Conservation (phyloP, 192 early-diverging fungal genomes). For the Coemansia sp. region DNA sequence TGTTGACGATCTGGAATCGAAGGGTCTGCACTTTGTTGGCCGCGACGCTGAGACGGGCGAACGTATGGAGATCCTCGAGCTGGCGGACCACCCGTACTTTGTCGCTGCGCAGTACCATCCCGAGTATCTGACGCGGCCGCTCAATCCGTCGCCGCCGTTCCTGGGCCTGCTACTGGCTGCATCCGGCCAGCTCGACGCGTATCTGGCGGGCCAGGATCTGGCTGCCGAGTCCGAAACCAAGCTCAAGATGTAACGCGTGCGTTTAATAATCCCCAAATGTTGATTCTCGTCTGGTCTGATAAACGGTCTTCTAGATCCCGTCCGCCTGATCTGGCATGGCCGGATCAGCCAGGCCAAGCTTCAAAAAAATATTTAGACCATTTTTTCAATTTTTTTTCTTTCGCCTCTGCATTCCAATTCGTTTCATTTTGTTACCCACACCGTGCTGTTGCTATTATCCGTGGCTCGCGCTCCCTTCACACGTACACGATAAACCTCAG, state of each 20-base stretch:
- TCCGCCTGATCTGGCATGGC: too few species aligned
- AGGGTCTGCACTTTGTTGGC: constrained; percentile 87
- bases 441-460: too few species aligned
- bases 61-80: constrained; percentile 98
- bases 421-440: too few species aligned
- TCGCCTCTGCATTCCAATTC: too few species aligned
- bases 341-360: too few species aligned
- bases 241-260: constrained; percentile 34
- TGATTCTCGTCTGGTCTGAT: too few species aligned
- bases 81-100: constrained; percentile 86
- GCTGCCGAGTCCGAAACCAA: constrained; percentile 25
- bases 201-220: constrained; percentile 32
- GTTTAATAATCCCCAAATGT: background rate
- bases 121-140: constrained; percentile 92
- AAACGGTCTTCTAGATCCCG: too few species aligned
- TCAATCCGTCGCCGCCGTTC: constrained; percentile 89
- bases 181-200: constrained; percentile 62
- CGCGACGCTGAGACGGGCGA: constrained; percentile 85
- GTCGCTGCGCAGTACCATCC: constrained; percentile 96
- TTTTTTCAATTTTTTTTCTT: too few species aligned
- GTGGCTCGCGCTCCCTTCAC: too few species aligned
- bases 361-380: too few species aligned
- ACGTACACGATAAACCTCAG: too few species aligned
- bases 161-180: constrained; percentile 89
- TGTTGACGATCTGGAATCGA: constrained; percentile 67